phyloP scores from a whole-genome alignment of 2,329 filamentous ascomycete species.

The Colletotrichum plurivorum region DNA sequence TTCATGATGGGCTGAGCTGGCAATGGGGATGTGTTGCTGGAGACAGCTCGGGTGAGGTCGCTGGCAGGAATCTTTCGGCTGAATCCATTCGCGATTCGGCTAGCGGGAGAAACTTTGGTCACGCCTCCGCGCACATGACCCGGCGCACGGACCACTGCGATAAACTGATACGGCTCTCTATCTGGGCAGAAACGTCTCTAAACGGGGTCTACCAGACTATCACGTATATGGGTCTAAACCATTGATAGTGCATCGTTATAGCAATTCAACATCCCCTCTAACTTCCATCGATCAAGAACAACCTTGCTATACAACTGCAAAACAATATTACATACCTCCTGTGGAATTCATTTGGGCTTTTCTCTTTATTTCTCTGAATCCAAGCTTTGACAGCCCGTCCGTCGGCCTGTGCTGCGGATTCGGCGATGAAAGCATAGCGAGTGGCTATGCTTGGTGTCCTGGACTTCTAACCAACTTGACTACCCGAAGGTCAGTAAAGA shows the following conservation, averaged over 20 bases:
- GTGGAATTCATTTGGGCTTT: too few relatives aligned
- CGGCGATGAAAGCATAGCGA: too few relatives aligned
- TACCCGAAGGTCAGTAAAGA: too few relatives aligned
- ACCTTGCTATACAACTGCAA: too few relatives aligned
- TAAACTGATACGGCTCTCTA: slow-evolving; percentile 7
- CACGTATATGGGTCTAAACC: background rate
- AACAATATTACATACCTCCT: too few relatives aligned
- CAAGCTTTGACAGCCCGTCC: too few relatives aligned
- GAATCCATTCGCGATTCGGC: slow-evolving; percentile 56
- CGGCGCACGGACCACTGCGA: slow-evolving; percentile 20
- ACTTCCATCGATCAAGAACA: background rate
- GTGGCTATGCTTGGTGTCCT: too few relatives aligned
- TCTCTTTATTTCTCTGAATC: too few relatives aligned
- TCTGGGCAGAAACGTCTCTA: background rate
- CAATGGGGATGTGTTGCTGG: slow-evolving; percentile 66
- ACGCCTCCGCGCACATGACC: slow-evolving; percentile 52
- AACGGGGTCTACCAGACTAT: background rate
- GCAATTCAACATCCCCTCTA: background rate
- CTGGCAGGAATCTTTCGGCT: slow-evolving; percentile 64
- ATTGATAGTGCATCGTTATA: background rate
- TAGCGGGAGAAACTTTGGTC: slow-evolving; percentile 51
- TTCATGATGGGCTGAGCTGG: slow-evolving; percentile 80
- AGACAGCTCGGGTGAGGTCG: slow-evolving; percentile 58
- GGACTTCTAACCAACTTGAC: too few relatives aligned
- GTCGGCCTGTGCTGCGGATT: too few relatives aligned